A percentile compares a stretch with the other conserved stretches of the same genome.
These are phyloP conservation scores for Isabelozyma gotoi DNA, from an alignment of 805 yeast species.

Conservation along the genomic window DNA sequence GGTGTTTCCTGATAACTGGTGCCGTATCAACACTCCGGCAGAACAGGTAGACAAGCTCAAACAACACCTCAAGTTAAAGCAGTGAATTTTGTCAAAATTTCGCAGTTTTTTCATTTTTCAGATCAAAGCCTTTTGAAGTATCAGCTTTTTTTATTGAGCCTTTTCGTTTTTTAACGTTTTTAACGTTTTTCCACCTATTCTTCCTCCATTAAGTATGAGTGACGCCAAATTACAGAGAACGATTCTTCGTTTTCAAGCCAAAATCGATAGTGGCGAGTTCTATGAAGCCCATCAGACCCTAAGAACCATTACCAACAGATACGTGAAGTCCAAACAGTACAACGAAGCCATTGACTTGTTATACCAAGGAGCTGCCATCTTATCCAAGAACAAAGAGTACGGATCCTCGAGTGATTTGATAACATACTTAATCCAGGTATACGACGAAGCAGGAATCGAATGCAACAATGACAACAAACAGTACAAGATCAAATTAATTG, in stretches of 20 bases:
- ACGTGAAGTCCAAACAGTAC: conserved; percentile 66
- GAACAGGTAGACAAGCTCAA: not conserved
- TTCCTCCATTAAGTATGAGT: conserved; percentile 7
- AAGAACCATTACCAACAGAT: conserved; percentile 84
- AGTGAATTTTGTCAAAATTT: not conserved
- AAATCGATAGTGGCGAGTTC: conserved; percentile 71
- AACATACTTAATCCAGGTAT: conserved; percentile 69
- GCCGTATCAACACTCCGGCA: not conserved
- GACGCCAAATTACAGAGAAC: conserved; percentile 55
- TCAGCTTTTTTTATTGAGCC: too few relatives aligned
- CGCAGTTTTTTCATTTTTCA: not conserved
- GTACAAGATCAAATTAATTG: conserved; percentile 48
- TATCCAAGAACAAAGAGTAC: conserved; percentile 67
- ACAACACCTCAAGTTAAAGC: not conserved
- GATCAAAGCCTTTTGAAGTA: too few relatives aligned
- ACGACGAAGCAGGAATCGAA: conserved; percentile 47
- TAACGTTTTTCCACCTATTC: not conserved
- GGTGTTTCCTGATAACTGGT: conserved; percentile 3
- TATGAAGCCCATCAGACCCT: conserved; percentile 97
- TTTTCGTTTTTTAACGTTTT: too few relatives aligned
- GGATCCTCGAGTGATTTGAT: conserved; percentile 83
- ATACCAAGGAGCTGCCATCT: conserved; percentile 65
- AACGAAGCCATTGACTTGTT: conserved; percentile 72
- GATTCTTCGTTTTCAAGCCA: conserved; percentile 62
- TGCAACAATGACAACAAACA: conserved; percentile 33